phyloP scores from a whole-genome alignment of 805 yeast species.

The Wickerhamomyces strasburgensis region DNA sequence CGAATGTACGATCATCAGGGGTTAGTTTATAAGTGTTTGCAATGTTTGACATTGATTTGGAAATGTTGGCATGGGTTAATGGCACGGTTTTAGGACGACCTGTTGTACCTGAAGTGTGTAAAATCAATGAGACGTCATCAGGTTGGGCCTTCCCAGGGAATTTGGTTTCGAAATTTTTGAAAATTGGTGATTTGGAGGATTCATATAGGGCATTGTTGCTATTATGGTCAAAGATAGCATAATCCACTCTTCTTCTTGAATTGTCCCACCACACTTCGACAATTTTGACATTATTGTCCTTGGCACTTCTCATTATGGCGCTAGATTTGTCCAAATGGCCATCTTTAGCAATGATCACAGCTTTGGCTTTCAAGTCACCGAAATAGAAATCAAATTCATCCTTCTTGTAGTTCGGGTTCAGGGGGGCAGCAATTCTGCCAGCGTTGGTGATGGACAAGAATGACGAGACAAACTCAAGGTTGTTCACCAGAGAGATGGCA shows the following conservation, averaged over 20 bases:
- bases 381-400: constrained; percentile 61
- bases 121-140: constrained; percentile 54
- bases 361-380: constrained; percentile 52
- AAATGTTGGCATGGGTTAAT: constrained; percentile 57
- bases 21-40: constrained; percentile 50
- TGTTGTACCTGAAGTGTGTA: constrained; percentile 75
- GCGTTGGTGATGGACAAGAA: constrained; percentile 55
- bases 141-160: constrained; percentile 42
- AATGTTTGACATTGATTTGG: constrained; percentile 56
- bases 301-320: constrained; percentile 48
- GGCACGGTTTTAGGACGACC: constrained; percentile 77
- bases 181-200: constrained; percentile 27
- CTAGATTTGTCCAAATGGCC: constrained; percentile 30
- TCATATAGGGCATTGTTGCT: constrained; percentile 25
- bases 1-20: constrained; percentile 46
- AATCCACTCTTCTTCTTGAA: constrained; percentile 39
- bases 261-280: constrained; percentile 48
- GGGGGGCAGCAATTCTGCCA: constrained; percentile 61
- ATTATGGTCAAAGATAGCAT: constrained; percentile 25
- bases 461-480: constrained; percentile 50
- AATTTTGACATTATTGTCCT: constrained; percentile 40
- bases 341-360: constrained; percentile 55
- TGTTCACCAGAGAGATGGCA: constrained; percentile 58
- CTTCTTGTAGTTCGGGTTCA: constrained; percentile 58
- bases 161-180: constrained; percentile 24